phyloP scores from a whole-genome alignment of 495 filamentous ascomycete species.

The Penicillium macrosclerotiorum region DNA sequence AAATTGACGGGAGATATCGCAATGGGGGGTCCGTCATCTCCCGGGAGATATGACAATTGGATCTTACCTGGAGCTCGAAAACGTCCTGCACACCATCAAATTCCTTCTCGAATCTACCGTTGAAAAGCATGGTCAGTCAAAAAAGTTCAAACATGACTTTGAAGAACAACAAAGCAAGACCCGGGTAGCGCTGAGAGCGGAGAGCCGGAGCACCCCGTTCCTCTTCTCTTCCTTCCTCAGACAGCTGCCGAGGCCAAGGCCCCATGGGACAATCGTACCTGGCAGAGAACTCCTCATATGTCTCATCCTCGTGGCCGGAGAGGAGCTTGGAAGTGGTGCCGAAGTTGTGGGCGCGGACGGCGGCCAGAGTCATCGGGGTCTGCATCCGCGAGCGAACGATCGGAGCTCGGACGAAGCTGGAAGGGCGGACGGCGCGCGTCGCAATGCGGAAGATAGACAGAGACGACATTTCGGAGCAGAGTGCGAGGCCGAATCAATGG shows the following conservation, averaged over 20 bases:
- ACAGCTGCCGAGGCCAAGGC: constrained; percentile 27
- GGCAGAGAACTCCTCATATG: constrained; percentile 97
- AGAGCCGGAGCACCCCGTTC: constrained; percentile 2
- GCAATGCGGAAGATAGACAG: constrained; percentile 67
- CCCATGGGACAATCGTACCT: constrained; percentile 63
- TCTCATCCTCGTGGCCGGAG: constrained; percentile 78
- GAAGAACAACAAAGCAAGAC: constrained; percentile 3
- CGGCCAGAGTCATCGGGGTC: constrained; percentile 49
- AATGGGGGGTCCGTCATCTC: constrained; percentile 4
- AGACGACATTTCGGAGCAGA: constrained; percentile 57
- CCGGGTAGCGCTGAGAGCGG: constrained; percentile 11
- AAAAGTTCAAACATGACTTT: constrained; percentile 4
- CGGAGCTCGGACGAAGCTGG: constrained; percentile 56
- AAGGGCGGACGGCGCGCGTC: constrained; percentile 62
- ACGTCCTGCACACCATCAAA: constrained; percentile 97
- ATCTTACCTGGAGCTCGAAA: constrained; percentile 95
- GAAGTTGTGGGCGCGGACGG: constrained; percentile 58
- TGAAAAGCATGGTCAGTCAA: constrained; percentile 22
- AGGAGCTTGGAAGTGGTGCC: constrained; percentile 62
- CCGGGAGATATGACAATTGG: not conserved
- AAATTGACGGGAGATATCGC: constrained; percentile 6
- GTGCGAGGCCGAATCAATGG: constrained; percentile 28
- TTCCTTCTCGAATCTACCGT: constrained; percentile 93
- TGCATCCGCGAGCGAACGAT: constrained; percentile 58
- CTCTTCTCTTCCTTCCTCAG: constrained; percentile 4